These are phyloP conservation scores for Starmerella apis DNA, from an alignment of 805 yeast species.

Conservation along the genomic window DNA sequence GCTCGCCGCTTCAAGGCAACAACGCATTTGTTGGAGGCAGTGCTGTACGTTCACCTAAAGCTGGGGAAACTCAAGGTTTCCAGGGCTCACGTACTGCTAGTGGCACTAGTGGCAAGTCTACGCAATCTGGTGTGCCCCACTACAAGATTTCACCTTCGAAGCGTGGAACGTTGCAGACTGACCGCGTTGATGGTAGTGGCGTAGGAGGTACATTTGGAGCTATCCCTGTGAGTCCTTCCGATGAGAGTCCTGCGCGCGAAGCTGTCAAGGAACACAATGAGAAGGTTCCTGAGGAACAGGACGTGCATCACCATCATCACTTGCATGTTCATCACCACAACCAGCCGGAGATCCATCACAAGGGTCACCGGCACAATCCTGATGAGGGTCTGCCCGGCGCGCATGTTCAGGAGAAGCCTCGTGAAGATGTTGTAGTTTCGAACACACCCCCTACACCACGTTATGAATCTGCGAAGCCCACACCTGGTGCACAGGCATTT, in stretches of 20 bases:
- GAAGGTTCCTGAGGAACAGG: constrained; percentile 8
- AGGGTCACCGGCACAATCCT: constrained; percentile 18
- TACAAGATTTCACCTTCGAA: constrained; percentile 18
- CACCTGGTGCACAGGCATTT: neutral
- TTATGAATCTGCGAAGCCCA: constrained; percentile 1
- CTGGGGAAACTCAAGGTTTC: neutral
- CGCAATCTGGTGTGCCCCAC: constrained; percentile 6
- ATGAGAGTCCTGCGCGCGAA: constrained; percentile 7
- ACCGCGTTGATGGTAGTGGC: constrained; percentile 15
- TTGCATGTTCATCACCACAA: constrained; percentile 6
- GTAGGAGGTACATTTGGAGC: constrained; percentile 18
- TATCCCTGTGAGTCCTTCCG: constrained; percentile 11
- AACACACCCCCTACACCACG: neutral
- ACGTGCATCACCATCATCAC: constrained; percentile 10
- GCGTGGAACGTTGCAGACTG: constrained; percentile 10
- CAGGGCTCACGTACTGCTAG: neutral
- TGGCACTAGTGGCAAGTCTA: neutral
- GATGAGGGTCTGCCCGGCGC: constrained; percentile 11
- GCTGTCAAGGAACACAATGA: constrained; percentile 1
- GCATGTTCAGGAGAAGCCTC: neutral
- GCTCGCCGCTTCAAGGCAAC: neutral
- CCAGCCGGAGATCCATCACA: constrained; percentile 9
- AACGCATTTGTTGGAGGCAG: neutral
- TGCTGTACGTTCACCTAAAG: neutral
- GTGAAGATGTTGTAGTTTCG: neutral